Conservation (phyloP, 768 basidiomycete species). For the Naganishia onofrii region DNA sequence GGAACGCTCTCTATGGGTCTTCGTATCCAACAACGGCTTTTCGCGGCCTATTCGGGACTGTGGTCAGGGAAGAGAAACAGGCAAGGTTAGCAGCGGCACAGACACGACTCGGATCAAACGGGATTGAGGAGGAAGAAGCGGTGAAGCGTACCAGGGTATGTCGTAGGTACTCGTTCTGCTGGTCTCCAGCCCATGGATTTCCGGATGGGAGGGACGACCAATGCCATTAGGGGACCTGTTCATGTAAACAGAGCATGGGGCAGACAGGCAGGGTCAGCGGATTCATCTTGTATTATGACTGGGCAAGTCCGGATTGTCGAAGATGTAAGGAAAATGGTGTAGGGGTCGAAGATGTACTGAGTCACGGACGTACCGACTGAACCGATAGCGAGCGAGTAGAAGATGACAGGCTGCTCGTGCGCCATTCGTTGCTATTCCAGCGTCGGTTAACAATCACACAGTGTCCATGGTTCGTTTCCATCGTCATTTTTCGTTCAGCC, state of each 20-base stretch:
- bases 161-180: slow-evolving; percentile 65
- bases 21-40: not conserved
- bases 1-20: slow-evolving; percentile 6
- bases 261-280: too few species aligned
- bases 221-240: slow-evolving; percentile 69
- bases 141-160: slow-evolving; percentile 69
- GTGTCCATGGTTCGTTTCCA: not conserved
- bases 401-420: slow-evolving; percentile 85
- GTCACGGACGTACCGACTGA: slow-evolving; percentile 51
- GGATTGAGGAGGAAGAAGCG: not conserved
- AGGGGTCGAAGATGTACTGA: too few species aligned
- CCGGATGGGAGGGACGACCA: slow-evolving; percentile 76
- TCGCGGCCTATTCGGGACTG: slow-evolving; percentile 1
- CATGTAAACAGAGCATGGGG: too few species aligned
- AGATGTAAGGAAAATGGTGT: not conserved
- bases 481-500: not conserved
- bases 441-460: slow-evolving; percentile 1
- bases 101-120: not conserved
- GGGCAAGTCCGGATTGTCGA: too few species aligned
- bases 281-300: too few species aligned
- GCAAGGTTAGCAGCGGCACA: not conserved
- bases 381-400: slow-evolving; percentile 78
- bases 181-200: slow-evolving; percentile 68
- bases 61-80: not conserved
- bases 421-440: slow-evolving; percentile 74